Conservation (phyloP, 768 basidiomycete genomes). For the Trametes coccinea region DNA sequence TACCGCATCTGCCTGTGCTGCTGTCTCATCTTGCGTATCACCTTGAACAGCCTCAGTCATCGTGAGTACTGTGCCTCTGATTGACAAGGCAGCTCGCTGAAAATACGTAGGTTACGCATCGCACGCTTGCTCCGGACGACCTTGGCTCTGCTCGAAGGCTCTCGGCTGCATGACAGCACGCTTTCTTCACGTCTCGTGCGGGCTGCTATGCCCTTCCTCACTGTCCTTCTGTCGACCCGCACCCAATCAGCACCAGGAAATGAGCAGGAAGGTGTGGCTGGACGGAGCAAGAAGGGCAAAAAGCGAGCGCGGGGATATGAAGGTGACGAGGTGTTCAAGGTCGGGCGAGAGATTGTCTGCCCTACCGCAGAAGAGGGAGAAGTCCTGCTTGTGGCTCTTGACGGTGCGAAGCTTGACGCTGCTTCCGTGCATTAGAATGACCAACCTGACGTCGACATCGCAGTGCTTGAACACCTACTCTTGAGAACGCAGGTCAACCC, state of each 20-base stretch:
- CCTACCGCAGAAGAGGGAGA: slow-evolving; percentile 51
- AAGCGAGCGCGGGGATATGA: slow-evolving; percentile 73
- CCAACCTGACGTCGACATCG: background rate
- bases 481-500: slow-evolving; percentile 51
- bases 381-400: slow-evolving; percentile 52
- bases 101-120: slow-evolving; percentile 16
- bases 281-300: slow-evolving; percentile 56
- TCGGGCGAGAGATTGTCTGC: slow-evolving; percentile 48
- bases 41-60: slow-evolving; percentile 53
- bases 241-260: slow-evolving; percentile 34
- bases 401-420: slow-evolving; percentile 46
- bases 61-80: slow-evolving; percentile 42
- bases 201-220: slow-evolving; percentile 50
- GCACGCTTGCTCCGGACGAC: slow-evolving; percentile 48
- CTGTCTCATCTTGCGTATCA: slow-evolving; percentile 54
- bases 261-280: slow-evolving; percentile 23
- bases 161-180: slow-evolving; percentile 46
- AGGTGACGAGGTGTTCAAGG: slow-evolving; percentile 70
- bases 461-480: slow-evolving; percentile 54
- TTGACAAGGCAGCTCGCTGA: background rate
- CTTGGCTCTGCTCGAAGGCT: slow-evolving; percentile 42
- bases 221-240: slow-evolving; percentile 46
- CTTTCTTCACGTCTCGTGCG: slow-evolving; percentile 56
- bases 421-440: slow-evolving; percentile 6
- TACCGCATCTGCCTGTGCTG: slow-evolving; percentile 57